These are phyloP conservation scores for Cydonia oblonga DNA, from an alignment of 331 rosid species.

Conservation along the genomic window DNA sequence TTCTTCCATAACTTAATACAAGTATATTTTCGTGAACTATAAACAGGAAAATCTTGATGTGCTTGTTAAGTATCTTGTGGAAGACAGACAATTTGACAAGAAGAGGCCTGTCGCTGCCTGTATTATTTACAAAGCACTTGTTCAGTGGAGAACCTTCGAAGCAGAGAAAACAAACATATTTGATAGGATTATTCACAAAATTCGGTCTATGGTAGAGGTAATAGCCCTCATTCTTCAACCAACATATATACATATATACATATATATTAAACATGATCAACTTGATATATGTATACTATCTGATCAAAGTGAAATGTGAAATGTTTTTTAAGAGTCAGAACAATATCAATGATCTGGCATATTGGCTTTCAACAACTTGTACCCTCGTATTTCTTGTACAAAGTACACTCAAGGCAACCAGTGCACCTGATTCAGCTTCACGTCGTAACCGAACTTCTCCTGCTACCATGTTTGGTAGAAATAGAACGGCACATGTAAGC, in stretches of 20 bases:
- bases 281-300: neutral
- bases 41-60: constrained; percentile 74
- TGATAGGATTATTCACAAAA: constrained; percentile 58
- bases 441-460: constrained; percentile 48
- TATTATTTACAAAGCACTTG: constrained; percentile 63
- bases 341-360: constrained; percentile 55
- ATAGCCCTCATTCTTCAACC: neutral
- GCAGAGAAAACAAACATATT: constrained; percentile 73
- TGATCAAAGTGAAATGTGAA: constrained; percentile 4
- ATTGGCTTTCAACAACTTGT: constrained; percentile 83
- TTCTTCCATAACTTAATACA: neutral
- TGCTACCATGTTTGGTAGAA: constrained; percentile 63
- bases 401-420: constrained; percentile 76
- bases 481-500: constrained; percentile 55
- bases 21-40: neutral
- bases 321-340: constrained; percentile 44
- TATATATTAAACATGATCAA: neutral
- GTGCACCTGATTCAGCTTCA: constrained; percentile 35
- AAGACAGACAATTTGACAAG: constrained; percentile 63
- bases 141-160: constrained; percentile 89
- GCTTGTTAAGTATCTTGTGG: constrained; percentile 66
- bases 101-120: constrained; percentile 68
- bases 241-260: neutral
- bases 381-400: constrained; percentile 72
- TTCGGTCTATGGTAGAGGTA: constrained; percentile 65